Conservation (phyloP, 768 basidiomycete species). For the Rhizopogon vinicolor region DNA sequence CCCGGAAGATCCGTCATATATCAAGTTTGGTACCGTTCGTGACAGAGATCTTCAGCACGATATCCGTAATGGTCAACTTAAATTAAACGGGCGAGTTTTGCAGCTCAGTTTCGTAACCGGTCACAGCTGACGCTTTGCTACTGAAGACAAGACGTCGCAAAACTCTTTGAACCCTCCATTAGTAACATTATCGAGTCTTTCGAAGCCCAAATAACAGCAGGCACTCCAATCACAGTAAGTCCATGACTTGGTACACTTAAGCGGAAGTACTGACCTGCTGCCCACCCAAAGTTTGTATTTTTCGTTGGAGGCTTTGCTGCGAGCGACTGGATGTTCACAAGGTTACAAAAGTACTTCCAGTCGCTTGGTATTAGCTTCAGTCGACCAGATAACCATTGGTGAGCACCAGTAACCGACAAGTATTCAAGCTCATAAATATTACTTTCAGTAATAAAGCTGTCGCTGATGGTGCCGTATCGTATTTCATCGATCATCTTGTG, state of each 20-base stretch:
- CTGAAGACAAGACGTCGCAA: conserved; percentile 32
- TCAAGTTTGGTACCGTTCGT: conserved; percentile 36
- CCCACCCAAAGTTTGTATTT: conserved; percentile 30
- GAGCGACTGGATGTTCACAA: conserved; percentile 42
- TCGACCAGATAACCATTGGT: conserved; percentile 54
- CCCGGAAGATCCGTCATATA: conserved; percentile 32
- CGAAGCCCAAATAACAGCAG: conserved; percentile 24
- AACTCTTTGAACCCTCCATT: conserved; percentile 41
- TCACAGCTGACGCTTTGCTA: background rate
- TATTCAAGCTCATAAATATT: conserved; percentile 8
- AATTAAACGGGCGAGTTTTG: conserved; percentile 29
- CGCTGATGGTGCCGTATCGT: conserved; percentile 45
- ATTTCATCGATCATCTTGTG: conserved; percentile 43
- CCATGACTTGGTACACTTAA: background rate
- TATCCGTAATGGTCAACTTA: conserved; percentile 36
- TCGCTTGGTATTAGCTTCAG: conserved; percentile 36
- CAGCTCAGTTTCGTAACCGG: background rate
- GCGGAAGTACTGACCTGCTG: background rate
- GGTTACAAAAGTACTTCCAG: conserved; percentile 35
- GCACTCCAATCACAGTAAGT: conserved; percentile 29
- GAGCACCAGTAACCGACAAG: conserved; percentile 15
- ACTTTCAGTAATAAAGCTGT: conserved; percentile 42
- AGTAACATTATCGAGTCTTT: conserved; percentile 33
- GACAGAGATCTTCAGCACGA: conserved; percentile 34
- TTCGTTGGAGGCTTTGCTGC: conserved; percentile 54